A percentile compares a stretch with the other conserved stretches of the same genome.
Conservation (phyloP, 495 filamentous ascomycete species). For the Melanomma pulvis-pyrius region DNA sequence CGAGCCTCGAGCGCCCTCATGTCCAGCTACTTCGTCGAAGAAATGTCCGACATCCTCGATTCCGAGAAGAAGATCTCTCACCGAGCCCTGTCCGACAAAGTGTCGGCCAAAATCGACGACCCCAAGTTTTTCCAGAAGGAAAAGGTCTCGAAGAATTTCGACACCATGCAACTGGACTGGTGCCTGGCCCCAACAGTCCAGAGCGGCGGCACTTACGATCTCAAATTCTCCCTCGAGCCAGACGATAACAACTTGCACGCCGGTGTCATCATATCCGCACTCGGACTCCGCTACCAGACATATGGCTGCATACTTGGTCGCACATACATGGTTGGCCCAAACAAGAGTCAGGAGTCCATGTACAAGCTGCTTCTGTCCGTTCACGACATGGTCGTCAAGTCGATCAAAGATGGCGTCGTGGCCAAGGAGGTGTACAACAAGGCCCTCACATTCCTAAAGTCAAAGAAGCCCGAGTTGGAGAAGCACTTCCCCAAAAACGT, state of each 20-base stretch:
- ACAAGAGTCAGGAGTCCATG: conserved; percentile 83
- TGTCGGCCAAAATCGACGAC: conserved; percentile 89
- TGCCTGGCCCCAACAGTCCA: conserved; percentile 87
- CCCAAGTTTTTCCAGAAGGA: conserved; percentile 87
- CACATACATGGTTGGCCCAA: conserved; percentile 95
- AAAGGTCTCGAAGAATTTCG: conserved; percentile 83
- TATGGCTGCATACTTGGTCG: conserved; percentile 88
- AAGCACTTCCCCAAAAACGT: conserved; percentile 89
- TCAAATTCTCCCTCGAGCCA: conserved; percentile 72
- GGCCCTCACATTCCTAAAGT: conserved; percentile 71
- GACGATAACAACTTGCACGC: conserved; percentile 86
- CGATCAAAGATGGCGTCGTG: conserved; percentile 81
- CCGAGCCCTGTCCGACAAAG: conserved; percentile 75
- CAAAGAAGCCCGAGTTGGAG: conserved; percentile 92
- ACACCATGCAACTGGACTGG: conserved; percentile 92
- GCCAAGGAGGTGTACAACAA: conserved; percentile 93
- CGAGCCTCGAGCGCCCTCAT: conserved; percentile 89
- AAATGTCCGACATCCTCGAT: conserved; percentile 94
- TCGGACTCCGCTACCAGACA: conserved; percentile 91
- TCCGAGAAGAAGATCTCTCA: conserved; percentile 96
- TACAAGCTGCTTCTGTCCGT: conserved; percentile 90
- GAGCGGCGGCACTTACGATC: conserved; percentile 92
- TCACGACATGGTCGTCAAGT: conserved; percentile 83
- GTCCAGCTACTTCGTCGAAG: conserved; percentile 92
- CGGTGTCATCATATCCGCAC: conserved; percentile 86